Base-by-base conservation (phyloP, 1,139 yeast genomes). In the Yamadazyma conglobata region DNA sequence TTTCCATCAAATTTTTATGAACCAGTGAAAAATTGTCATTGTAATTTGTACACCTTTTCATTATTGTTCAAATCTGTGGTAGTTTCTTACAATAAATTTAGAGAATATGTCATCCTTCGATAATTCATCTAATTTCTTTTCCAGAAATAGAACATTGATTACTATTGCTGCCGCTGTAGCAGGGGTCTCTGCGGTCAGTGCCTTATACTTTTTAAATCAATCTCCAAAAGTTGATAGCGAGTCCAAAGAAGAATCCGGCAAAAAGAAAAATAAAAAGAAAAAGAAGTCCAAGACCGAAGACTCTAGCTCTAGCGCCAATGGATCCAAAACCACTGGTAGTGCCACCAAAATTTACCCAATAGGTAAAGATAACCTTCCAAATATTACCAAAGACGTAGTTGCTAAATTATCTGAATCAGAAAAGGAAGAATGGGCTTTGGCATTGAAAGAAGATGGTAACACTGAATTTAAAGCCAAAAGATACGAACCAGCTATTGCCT, bases 391-490 rank as follows among this genome's bases (percentile, higher is more conserved):
- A 20, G 79, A 68, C 24, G 54, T 57, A 35, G 62, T 83, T 27
- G 54, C 59, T 14, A 44, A 52, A 3, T 69, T 85, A 38, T 48
- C 75, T 9, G 72, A 58, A 5, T 68, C 64, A 29, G 75, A 82
- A 42, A 79, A 72, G 47, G 82, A 79, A 41, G 73, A 73, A 41
- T 75, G 87, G 70, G 86, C 96, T 6, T 58, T 75, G 37, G 77
- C 80, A 24, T 73, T 89, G 60, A 91, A 91, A 64, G 93, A 83
- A 50, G 91, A 84, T 39, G 99, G 98, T 52, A 91, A 91, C 59
- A 70, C 70, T 35, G 79, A 70, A 39, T 91, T 85, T 69, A 83
- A 81, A 57, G 60, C 64, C 37, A 81, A 85, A 61, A 66, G 82
- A 35, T 85, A 71, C 54, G 70, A 75, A 33, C 69, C 72, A 22